A percentile compares a stretch with the other conserved stretches of the same genome.
Conservation (phyloP, 2,329 filamentous ascomycete genomes). For the Ilyonectria mors-panacis region DNA sequence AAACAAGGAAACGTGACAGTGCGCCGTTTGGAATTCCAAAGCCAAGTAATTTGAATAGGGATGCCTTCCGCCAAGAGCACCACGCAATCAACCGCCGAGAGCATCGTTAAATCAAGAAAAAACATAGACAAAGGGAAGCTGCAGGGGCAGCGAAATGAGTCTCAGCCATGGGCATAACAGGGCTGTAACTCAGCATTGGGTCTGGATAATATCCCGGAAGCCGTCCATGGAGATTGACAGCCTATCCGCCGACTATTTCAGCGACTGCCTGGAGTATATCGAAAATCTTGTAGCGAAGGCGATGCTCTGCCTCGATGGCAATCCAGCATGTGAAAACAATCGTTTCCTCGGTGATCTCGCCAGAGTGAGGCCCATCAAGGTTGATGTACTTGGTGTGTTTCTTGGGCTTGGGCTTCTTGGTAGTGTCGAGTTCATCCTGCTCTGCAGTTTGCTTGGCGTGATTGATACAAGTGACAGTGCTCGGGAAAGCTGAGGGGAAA, state of each 20-base stretch:
- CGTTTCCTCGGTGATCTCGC: slow-evolving; percentile 20
- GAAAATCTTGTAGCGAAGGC: slow-evolving; percentile 26
- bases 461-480: neutral
- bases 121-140: too few relatives aligned
- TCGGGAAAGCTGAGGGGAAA: neutral
- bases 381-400: neutral
- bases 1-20: too few relatives aligned
- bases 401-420: neutral
- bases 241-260: neutral
- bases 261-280: slow-evolving; percentile 28
- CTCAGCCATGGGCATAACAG: too few relatives aligned
- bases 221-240: neutral
- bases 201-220: too few relatives aligned
- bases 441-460: neutral
- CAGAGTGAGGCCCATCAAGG: neutral
- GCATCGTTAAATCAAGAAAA: too few relatives aligned
- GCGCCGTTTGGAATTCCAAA: too few relatives aligned
- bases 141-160: too few relatives aligned
- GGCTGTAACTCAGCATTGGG: too few relatives aligned
- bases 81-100: too few relatives aligned
- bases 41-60: too few relatives aligned
- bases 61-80: too few relatives aligned
- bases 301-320: slow-evolving; percentile 27
- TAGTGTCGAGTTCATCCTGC: neutral
- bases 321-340: slow-evolving; percentile 32